Conservation (phyloP, 2,329 filamentous ascomycete species). For the Aspergillus cejpii region DNA sequence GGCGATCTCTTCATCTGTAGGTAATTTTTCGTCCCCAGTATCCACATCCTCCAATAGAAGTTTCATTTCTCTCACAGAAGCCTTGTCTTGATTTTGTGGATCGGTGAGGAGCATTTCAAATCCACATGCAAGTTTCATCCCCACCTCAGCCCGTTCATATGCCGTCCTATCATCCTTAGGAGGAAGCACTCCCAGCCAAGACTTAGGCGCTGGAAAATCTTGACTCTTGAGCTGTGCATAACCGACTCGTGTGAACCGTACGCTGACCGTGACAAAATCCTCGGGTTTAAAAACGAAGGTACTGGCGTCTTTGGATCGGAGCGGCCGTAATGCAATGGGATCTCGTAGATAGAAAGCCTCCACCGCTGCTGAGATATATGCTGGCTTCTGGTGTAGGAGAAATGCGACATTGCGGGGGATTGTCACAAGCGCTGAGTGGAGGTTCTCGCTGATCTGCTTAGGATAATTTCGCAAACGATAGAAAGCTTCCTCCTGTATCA, state of each 20-base stretch:
- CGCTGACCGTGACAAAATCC: slow-evolving; percentile 72
- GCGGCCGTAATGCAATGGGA: slow-evolving; percentile 63
- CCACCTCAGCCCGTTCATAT: slow-evolving; percentile 53
- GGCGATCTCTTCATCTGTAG: slow-evolving; percentile 65
- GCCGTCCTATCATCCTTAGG: slow-evolving; percentile 41
- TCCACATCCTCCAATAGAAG: slow-evolving; percentile 69
- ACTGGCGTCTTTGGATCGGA: slow-evolving; percentile 52
- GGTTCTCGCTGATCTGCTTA: slow-evolving; percentile 60
- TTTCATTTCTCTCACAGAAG: slow-evolving; percentile 65
- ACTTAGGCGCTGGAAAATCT: slow-evolving; percentile 61
- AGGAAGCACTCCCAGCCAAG: slow-evolving; percentile 46
- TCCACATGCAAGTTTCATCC: slow-evolving; percentile 84
- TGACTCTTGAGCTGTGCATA: slow-evolving; percentile 89
- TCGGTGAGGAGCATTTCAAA: slow-evolving; percentile 79
- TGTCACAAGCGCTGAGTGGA: slow-evolving; percentile 67
- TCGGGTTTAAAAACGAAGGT: slow-evolving; percentile 62
- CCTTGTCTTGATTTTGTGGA: slow-evolving; percentile 60
- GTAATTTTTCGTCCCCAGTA: slow-evolving; percentile 64
- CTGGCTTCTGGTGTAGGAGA: slow-evolving; percentile 67
- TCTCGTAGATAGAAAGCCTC: slow-evolving; percentile 93
- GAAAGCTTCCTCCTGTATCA: slow-evolving; percentile 83
- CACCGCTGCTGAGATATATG: slow-evolving; percentile 71
- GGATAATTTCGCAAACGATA: slow-evolving; percentile 83
- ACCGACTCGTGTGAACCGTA: slow-evolving; percentile 78
- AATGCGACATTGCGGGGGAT: slow-evolving; percentile 77